phyloP scores from a whole-genome alignment of 805 yeast genomes.

The Yarrowia sp. region DNA sequence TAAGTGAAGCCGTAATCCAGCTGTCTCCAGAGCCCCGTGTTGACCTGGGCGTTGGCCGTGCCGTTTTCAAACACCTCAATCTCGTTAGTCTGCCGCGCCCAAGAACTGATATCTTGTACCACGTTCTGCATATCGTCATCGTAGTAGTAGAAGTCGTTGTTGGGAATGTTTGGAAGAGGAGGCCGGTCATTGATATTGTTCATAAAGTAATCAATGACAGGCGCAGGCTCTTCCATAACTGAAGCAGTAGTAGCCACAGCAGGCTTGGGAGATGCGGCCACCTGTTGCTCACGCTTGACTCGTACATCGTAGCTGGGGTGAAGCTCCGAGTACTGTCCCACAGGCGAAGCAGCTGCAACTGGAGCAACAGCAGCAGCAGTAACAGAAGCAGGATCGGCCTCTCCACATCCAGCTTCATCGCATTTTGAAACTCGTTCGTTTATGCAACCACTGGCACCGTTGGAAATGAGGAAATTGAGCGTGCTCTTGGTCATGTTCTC shows the following conservation, averaged over 20 bases:
- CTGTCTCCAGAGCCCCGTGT: slow-evolving; percentile 27
- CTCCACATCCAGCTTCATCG: not conserved
- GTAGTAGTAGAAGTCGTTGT: slow-evolving; percentile 29
- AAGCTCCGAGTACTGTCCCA: slow-evolving; percentile 18
- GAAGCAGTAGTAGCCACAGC: not conserved
- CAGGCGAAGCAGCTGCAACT: not conserved
- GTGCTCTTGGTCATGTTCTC: slow-evolving; percentile 56
- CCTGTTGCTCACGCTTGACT: slow-evolving; percentile 2
- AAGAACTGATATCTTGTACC: slow-evolving; percentile 35
- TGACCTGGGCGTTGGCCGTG: slow-evolving; percentile 26
- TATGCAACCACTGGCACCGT: slow-evolving; percentile 5
- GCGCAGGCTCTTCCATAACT: not conserved
- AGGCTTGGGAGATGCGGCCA: not conserved
- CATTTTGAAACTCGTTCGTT: not conserved
- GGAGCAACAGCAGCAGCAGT: not conserved
- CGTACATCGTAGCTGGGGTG: slow-evolving; percentile 17
- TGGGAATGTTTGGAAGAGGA: slow-evolving; percentile 1
- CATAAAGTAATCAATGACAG: slow-evolving; percentile 3
- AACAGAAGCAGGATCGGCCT: not conserved
- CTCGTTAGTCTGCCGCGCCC: slow-evolving; percentile 30
- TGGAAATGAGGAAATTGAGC: slow-evolving; percentile 21
- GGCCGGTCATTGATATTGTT: slow-evolving; percentile 15
- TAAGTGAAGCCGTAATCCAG: slow-evolving; percentile 30
- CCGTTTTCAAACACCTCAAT: slow-evolving; percentile 23
- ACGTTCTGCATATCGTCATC: slow-evolving; percentile 34